Base-by-base conservation (phyloP, 352 stramenopile genomes). In the Phytopythium boreale region DNA sequence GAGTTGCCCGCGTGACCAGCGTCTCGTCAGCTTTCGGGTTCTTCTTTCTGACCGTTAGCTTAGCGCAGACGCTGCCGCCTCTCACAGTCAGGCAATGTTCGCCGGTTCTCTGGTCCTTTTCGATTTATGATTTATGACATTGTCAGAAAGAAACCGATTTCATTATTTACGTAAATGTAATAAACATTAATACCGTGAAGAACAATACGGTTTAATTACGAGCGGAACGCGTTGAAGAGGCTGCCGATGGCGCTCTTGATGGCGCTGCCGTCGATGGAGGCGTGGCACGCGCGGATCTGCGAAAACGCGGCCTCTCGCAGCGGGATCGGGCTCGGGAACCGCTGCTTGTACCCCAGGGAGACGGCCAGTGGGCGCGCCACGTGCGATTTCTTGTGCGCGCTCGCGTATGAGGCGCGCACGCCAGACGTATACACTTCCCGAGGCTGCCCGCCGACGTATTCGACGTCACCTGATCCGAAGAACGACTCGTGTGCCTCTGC, bases 301-400 rank as follows among this genome's bases (percentile, higher is more conserved):
- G 53, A 46, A 34, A 59, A 59, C 31, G 53, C 53, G 53, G 53
- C 53, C 20, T 43, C 53, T 0, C 53, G 29, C 8, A 24, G 14
- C 8, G 53, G 53, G 4, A 31, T 20, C 4, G 53, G 31, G 20
- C 6, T 11, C 31, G 53, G 53, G 29, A 46, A 43, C 26, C 34
- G 53, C 53, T 47, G 53, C 53, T 17, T 8, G 19, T 15, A 17
- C 14, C 2, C 34, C 29, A 59, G 53, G 10, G 26, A 46, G 19
- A 19, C 53, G 31, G 34, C 53, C 14, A 59, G 53, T 17, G 53
- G 53, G 2, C 31, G 29, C 3, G 53, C 15, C 34, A 15, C 17
- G 0, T 31, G 17, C 29, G 9, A n/a, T 19, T 20, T 5, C 22
- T 12, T 11, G 10, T 9, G 5, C 27, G 50, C 19, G 26, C 19